Evolutionary conservation across 257 asterid species (phyloP).

Genomic region (Gentiana straminea): DNA sequence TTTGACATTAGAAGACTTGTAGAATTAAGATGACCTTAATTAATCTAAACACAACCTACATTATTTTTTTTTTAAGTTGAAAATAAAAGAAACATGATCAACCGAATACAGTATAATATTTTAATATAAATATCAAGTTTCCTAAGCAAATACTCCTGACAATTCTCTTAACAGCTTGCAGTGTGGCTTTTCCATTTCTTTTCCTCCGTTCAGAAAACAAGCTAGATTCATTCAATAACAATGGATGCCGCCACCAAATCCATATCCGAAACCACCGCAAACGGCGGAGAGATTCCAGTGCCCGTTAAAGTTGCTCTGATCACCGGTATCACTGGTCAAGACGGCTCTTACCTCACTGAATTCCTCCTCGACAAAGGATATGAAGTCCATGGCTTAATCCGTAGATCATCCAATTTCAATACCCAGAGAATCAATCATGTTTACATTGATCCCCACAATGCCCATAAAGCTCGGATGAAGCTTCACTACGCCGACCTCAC

Average conservation of each 20-base stretch:
- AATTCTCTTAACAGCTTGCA: too few relatives aligned
- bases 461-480: constrained; percentile 76
- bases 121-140: too few relatives aligned
- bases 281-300: constrained; percentile 16
- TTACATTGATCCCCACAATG: constrained; percentile 96
- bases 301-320: constrained; percentile 60
- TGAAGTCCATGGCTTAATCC: constrained; percentile 93
- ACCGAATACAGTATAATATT: too few relatives aligned
- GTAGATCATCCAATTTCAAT: constrained; percentile 93
- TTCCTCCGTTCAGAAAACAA: constrained; percentile 10
- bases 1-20: too few relatives aligned
- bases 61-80: too few relatives aligned
- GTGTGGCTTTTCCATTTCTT: too few relatives aligned
- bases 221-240: too few relatives aligned
- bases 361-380: constrained; percentile 66
- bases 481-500: constrained; percentile 95
- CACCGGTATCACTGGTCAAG: constrained; percentile 98
- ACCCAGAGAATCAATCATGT: constrained; percentile 93
- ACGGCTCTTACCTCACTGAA: constrained; percentile 93
- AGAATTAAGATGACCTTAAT: too few relatives aligned
- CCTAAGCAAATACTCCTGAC: too few relatives aligned
- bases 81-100: too few relatives aligned
- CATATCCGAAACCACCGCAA: constrained; percentile 16
- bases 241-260: constrained; percentile 26
- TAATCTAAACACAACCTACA: too few relatives aligned